Base-by-base conservation (phyloP, 352 stramenopile genomes). In the Pythium grandisporangium region DNA sequence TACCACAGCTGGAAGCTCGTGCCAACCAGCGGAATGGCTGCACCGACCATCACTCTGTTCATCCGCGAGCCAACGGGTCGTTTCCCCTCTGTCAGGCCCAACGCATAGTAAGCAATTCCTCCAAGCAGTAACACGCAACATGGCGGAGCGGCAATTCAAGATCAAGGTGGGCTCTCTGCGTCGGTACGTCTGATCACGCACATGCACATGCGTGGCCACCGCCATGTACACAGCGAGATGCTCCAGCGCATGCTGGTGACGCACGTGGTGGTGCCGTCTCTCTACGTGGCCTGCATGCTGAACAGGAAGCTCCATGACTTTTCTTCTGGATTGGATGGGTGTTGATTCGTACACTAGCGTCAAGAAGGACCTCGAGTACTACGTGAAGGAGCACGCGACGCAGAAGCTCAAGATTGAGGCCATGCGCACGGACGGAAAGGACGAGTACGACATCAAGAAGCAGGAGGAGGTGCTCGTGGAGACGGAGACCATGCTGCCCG, bases 311-410 rank as follows among this genome's bases (percentile, higher is more conserved):
- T n/a, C 2, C 32, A 12, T 40, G 5, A n/a, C 42, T 2, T 30
- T 29, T 42, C 6, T n/a, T 19, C 32, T 19, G 20, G n/a, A 37
- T 8, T 43, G n/a, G n/a, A n/a, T 3, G 13, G n/a, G 24, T 29
- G 1, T 22, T 27, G n/a, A 6, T 29, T 23, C 6, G 8, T 4
- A 6, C 6, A 7, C 14, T 37, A 87, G 75, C 27, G 55, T 88
- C 43, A 90, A 86, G 61, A 90, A 90, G 48, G 77, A 90, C 42
- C 54, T 90, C 14, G 73, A 79, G 54, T 90, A 84, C 48, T 90
- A 90, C 56, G 65, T 50, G 30, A 83, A 90, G 49, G 77, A 90
- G 53, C 70, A 79, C 55, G 40, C 50, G 7, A 49, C 66, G 6
- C 77, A 90, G 42, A 46, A 55, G 37, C 34, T 30, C 16, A 78